These are phyloP conservation scores for Podospora pseudoanserina DNA, from an alignment of 495 filamentous ascomycete genomes.

Conservation along the genomic window DNA sequence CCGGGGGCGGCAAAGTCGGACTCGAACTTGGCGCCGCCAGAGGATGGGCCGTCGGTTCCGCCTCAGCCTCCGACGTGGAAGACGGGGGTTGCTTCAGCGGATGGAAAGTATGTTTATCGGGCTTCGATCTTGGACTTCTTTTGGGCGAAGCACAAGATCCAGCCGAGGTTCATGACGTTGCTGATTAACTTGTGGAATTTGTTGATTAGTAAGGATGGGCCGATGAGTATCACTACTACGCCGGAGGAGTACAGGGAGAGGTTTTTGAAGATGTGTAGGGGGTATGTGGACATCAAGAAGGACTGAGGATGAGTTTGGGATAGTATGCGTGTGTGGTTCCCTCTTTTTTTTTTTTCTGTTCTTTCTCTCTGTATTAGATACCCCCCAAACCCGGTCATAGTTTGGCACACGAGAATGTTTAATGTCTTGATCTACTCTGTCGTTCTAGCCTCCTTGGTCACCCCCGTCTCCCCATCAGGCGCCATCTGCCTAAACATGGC, in stretches of 20 bases:
- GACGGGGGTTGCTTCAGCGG: constrained; percentile 52
- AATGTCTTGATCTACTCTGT: not conserved
- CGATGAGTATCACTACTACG: constrained; percentile 68
- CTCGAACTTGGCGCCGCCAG: constrained; percentile 12
- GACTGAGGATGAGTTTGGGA: constrained; percentile 9
- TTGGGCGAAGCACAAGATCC: constrained; percentile 65
- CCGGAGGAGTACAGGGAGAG: constrained; percentile 61
- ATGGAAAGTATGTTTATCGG: constrained; percentile 62
- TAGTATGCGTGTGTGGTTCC: not conserved
- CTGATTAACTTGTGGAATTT: constrained; percentile 60
- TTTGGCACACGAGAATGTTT: not conserved
- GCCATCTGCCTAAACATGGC: constrained; percentile 65
- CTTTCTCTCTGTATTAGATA: not conserved
- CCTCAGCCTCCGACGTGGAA: constrained; percentile 49
- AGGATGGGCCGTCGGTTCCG: constrained; percentile 29
- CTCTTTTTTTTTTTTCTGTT: not conserved
- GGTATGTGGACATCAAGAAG: constrained; percentile 50
- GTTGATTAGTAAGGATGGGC: constrained; percentile 50
- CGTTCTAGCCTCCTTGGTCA: constrained; percentile 13
- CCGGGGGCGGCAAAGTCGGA: constrained; percentile 21
- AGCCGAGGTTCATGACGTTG: constrained; percentile 58
- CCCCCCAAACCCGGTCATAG: not conserved
- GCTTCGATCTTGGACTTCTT: constrained; percentile 65
- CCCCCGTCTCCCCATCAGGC: constrained; percentile 15
- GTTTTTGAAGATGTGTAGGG: constrained; percentile 59